These are phyloP conservation scores for Aquilaria yunnanensis DNA, from an alignment of 345 rosid genomes.

Conservation along the genomic window DNA sequence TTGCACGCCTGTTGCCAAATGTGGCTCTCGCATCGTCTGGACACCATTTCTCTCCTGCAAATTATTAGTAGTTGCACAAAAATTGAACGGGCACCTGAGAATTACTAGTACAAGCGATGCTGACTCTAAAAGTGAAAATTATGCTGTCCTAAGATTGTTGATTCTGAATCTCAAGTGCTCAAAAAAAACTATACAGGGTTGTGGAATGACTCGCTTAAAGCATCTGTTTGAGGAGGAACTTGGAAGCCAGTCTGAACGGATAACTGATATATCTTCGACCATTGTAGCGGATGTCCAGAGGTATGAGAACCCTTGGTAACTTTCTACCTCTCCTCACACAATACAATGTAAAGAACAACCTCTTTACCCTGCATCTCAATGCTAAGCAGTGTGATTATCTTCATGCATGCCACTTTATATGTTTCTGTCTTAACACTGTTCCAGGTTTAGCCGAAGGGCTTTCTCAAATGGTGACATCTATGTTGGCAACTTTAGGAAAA, in stretches of 20 bases:
- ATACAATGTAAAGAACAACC: not conserved
- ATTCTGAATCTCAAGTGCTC: not conserved
- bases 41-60: no score
- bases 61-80: no score
- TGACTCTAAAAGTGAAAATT: not conserved
- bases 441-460: constrained; percentile 36
- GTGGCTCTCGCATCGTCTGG: no score
- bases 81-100: no score
- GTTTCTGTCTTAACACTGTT: constrained; percentile 6
- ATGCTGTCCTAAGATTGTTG: not conserved
- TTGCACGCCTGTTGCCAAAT: no score
- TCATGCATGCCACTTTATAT: not conserved
- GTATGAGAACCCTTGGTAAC: not conserved
- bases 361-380: not conserved
- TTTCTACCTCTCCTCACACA: not conserved
- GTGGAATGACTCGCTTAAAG: constrained; percentile 14
- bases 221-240: constrained; percentile 6
- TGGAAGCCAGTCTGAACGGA: constrained; percentile 6
- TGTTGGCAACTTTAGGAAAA: constrained; percentile 53
- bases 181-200: not conserved
- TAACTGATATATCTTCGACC: constrained; percentile 4
- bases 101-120: no score
- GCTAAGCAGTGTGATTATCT: not conserved
- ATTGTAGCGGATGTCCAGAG: constrained; percentile 9
- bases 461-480: constrained; percentile 70